Conservation (phyloP, 2,329 filamentous ascomycete species). For the Dothidotthia symphoricarpi region DNA sequence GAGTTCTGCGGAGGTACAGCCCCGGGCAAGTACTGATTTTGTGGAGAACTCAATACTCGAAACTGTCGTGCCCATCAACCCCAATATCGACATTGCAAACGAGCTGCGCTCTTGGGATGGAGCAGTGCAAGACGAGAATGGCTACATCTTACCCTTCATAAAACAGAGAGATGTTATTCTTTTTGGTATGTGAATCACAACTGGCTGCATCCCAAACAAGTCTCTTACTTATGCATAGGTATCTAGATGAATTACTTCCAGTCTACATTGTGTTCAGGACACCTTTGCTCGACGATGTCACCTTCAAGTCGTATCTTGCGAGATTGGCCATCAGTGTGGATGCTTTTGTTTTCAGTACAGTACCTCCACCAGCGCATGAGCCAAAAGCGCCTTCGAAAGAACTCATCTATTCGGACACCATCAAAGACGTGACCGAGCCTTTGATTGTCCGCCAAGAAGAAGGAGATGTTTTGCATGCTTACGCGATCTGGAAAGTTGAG, state of each 20-base stretch:
- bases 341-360: slow-evolving; percentile 57
- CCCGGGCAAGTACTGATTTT: slow-evolving; percentile 39
- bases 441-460: slow-evolving; percentile 30
- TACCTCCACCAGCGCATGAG: slow-evolving; percentile 46
- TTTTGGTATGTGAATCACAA: slow-evolving; percentile 59
- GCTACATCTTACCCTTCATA: slow-evolving; percentile 56
- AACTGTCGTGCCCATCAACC: slow-evolving; percentile 39
- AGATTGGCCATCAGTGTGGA: slow-evolving; percentile 67
- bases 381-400: slow-evolving; percentile 49
- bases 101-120: slow-evolving; percentile 49
- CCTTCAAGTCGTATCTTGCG: slow-evolving; percentile 59
- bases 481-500: slow-evolving; percentile 42
- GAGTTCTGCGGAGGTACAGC: slow-evolving; percentile 17
- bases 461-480: slow-evolving; percentile 26
- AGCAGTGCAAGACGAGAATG: slow-evolving; percentile 43
- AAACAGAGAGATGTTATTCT: slow-evolving; percentile 64
- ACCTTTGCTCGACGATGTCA: slow-evolving; percentile 57
- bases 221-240: slow-evolving; percentile 54
- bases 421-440: slow-evolving; percentile 36
- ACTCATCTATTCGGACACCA: slow-evolving; percentile 55
- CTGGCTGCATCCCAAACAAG: slow-evolving; percentile 41
- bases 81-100: slow-evolving; percentile 37
- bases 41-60: slow-evolving; percentile 42
- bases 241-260: slow-evolving; percentile 68
- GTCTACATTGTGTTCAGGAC: slow-evolving; percentile 68